Percentiles rank a stretch among this genome's conserved stretches.
Conservation (phyloP, 139 green algal genomes). For the Closterium sp. region DNA sequence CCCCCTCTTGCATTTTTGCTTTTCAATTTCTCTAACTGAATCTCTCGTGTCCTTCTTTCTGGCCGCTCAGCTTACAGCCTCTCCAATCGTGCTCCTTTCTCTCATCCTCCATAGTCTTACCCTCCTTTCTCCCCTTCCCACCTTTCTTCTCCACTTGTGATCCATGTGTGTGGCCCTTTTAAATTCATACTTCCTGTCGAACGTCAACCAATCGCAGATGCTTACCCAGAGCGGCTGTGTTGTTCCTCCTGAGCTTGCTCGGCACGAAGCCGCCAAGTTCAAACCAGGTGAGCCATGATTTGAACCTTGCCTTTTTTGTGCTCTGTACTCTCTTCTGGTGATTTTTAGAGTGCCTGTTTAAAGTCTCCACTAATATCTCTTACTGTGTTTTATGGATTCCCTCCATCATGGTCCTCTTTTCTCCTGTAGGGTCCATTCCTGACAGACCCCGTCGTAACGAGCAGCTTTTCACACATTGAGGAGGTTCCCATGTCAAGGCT, state of each 20-base stretch:
- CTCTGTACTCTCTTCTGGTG: neutral
- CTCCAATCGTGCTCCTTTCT: no score
- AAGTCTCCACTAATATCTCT: no score
- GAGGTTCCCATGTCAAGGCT: neutral
- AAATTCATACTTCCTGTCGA: no score
- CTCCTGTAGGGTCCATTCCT: constrained; percentile 32
- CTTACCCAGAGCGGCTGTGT: constrained; percentile 5
- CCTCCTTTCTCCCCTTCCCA: neutral
- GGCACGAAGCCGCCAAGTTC: constrained; percentile 54
- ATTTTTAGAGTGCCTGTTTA: neutral
- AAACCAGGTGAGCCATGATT: constrained; percentile 44
- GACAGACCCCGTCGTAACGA: constrained; percentile 30
- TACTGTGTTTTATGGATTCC: no score
- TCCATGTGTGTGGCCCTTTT: no score
- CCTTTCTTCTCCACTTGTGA: no score
- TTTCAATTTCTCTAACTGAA: no score
- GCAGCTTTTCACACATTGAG: constrained; percentile 38
- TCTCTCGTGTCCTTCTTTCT: no score
- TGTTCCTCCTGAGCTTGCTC: constrained; percentile 44
- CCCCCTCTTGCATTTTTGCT: no score
- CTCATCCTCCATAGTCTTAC: no score
- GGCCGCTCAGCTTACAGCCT: no score
- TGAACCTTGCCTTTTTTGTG: neutral
- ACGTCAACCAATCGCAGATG: constrained; percentile 33
- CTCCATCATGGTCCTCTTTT: no score